These are phyloP conservation scores for Xylona heveae DNA, from an alignment of 495 filamentous ascomycete species.

Conservation along the genomic window DNA sequence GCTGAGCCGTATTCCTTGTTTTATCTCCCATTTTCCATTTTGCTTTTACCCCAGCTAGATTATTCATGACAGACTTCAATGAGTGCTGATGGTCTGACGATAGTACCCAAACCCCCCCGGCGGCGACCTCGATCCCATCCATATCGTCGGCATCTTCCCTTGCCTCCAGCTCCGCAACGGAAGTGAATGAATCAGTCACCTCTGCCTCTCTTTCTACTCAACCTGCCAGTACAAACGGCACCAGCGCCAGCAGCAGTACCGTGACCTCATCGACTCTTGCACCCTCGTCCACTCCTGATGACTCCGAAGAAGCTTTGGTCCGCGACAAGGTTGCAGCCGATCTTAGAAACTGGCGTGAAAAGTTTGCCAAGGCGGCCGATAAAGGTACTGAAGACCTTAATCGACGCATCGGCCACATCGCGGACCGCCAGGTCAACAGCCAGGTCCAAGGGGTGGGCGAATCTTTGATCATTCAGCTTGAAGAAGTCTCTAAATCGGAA, in stretches of 20 bases:
- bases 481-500: slow-evolving; percentile 38
- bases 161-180: slow-evolving; percentile 9
- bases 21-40: too few relatives aligned
- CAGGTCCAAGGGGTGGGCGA: slow-evolving; percentile 42
- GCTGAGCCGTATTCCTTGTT: too few relatives aligned
- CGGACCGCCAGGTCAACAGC: slow-evolving; percentile 44
- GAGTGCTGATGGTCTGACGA: too few relatives aligned
- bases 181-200: too few relatives aligned
- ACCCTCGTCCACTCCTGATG: slow-evolving; percentile 19
- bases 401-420: slow-evolving; percentile 54
- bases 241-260: slow-evolving; percentile 9
- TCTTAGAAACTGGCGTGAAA: slow-evolving; percentile 59
- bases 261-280: slow-evolving; percentile 10
- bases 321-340: slow-evolving; percentile 56
- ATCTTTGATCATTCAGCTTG: slow-evolving; percentile 43
- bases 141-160: slow-evolving; percentile 9
- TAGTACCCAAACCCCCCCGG: slow-evolving; percentile 2
- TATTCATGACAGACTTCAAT: too few relatives aligned
- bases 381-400: slow-evolving; percentile 55
- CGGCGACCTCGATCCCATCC: slow-evolving; percentile 1
- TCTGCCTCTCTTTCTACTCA: slow-evolving; percentile 4
- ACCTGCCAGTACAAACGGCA: slow-evolving; percentile 7
- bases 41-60: too few relatives aligned
- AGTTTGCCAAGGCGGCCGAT: slow-evolving; percentile 64
- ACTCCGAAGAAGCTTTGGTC: slow-evolving; percentile 28